Evolutionary conservation across 257 asterid species (phyloP).

Genomic region (Asclepias syriaca): DNA sequence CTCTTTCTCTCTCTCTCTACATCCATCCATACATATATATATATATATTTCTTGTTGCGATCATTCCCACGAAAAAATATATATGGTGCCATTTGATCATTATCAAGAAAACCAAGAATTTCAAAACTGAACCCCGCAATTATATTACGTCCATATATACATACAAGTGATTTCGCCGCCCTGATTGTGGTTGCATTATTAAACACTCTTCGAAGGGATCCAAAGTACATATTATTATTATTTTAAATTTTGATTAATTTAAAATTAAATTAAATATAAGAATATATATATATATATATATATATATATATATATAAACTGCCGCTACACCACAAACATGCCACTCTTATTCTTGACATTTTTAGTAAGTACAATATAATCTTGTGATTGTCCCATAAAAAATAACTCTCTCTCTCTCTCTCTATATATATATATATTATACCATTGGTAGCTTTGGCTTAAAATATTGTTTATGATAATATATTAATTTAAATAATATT

Average conservation of each 20-base stretch:
- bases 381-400: slow-evolving; percentile 9
- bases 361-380: background rate
- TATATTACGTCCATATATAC: background rate
- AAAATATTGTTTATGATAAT: too few species aligned
- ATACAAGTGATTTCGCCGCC: slow-evolving; percentile 1
- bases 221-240: background rate
- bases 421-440: too few species aligned
- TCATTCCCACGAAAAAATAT: background rate
- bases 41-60: too few species aligned
- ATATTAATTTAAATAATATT: too few species aligned
- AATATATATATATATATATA: background rate
- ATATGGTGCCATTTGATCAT: background rate
- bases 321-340: slow-evolving; percentile 27
- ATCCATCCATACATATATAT: too few species aligned
- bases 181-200: slow-evolving; percentile 6
- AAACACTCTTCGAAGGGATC: slow-evolving; percentile 3
- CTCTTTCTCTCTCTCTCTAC: background rate
- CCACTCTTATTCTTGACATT: slow-evolving; percentile 16
- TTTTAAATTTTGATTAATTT: too few species aligned
- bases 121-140: background rate
- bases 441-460: background rate
- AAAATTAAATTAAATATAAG: too few species aligned
- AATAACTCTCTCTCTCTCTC: background rate
- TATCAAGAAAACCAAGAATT: background rate
- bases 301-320: background rate